Base-by-base conservation (phyloP, 139 green algal species). In the Picocystis salinarum region DNA sequence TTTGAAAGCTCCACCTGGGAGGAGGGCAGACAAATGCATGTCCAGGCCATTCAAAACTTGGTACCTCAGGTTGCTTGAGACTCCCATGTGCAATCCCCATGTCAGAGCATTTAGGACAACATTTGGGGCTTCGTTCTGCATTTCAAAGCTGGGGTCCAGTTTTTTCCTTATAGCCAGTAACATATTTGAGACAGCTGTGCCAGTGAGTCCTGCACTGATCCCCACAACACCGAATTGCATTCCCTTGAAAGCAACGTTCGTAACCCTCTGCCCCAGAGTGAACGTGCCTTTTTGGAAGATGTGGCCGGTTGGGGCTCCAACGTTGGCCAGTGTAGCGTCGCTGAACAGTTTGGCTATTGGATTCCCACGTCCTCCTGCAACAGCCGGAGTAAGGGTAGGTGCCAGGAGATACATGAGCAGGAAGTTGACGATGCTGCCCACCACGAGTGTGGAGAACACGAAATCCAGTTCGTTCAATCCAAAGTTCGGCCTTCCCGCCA, bases 401-500 rank as follows among this genome's bases (percentile, higher is more conserved):
- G 85, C 85, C 42, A 95, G 67, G 25, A 90, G 51, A 65, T 79
- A 93, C 82, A 93, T 93, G 39, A 93, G 67, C 22, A 67, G 59
- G 58, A 95, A 93, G 65, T 95, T 95, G 17, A 95, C 59, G 45
- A 95, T 91, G 57, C 67, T 85, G 47, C 85, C 85, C 27, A 94
- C 80, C 47, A 93, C 76, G 2, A 94, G 55, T 0, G 83, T 94
- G 27, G 69, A 79, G 61, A 95, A 94, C 4, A 95, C 83, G 75
- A 95, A 94, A 65, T 95, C 85, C 2, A 95, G 73, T 69, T 95
- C 85, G 34, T 93, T 80, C 10, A 95, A 45, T 31, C 85, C 85
- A 75, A 83, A 95, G 63, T 95, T 88, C 13, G 82, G 82, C 9
- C 85, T 49, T 1, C 64, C 74, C 2, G 76, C 73, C 85, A 95